Base-by-base conservation (phyloP, 768 basidiomycete genomes). In the Chiua virens region DNA sequence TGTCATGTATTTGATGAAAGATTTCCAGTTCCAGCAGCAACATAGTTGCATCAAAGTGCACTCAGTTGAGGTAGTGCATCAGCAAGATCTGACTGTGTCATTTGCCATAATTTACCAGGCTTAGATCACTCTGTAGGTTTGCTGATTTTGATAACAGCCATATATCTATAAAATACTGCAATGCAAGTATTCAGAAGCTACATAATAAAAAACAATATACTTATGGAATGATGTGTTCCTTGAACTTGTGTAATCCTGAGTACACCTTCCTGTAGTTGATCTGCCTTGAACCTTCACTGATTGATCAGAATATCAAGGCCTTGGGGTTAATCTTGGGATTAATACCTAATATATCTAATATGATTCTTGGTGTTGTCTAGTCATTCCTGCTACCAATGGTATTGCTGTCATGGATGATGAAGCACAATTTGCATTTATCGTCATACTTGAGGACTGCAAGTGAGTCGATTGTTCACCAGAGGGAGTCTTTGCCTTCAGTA, bases 1-100 rank as follows among this genome's bases (percentile, higher is more conserved):
- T 92, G 57, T 98, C 97, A 46, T 92, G 82, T 92, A 97, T 96
- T 70, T 98, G 94, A 69, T 98, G 94, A 62, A 92, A 96, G 44
- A 98, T 85, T 69, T 98, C 94, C 45, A 98, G 74, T 66, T 98
- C 94, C 57, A 97, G 69, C 1, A 93, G 94, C 5, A 82, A 86
- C 94, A 97, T 97, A 0, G 94, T 87, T 3, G 84, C 77, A 66
- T 97, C 92, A 62, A 96, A 96, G 67, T 96, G 94, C 8, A 96
- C 92, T 20, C 90, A 77, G 67, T 96, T 96, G 56, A 96, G 78
- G 65, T 93, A 95, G 59, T 92, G 92, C 77, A 96, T 78, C 46
- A 97, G 61, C 37, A 93, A 63, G 61, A 95, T 93, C 64, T 96
- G 93, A 68, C 87, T 91, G 69, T 95, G 92, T 59, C 93, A 89